phyloP scores from a whole-genome alignment of 1,284 basidiomycete species.

The Naganishia sp. region DNA sequence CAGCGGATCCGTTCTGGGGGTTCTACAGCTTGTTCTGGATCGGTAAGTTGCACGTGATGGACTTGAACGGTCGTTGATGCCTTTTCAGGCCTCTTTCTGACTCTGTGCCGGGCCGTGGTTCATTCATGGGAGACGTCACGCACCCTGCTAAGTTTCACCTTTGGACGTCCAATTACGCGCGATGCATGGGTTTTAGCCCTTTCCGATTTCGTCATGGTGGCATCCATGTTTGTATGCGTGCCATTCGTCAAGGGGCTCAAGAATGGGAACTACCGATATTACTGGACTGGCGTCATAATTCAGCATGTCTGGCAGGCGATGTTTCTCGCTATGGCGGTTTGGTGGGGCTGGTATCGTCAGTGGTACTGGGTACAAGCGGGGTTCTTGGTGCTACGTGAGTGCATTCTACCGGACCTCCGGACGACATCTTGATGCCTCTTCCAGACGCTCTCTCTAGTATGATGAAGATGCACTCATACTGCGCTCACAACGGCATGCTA shows the following conservation, averaged over 20 bases:
- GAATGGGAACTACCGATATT: constrained; percentile 75
- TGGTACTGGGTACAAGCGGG: constrained; percentile 99
- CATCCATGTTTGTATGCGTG: constrained; percentile 71
- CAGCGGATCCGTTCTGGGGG: constrained; percentile 83
- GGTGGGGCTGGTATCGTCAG: constrained; percentile 61
- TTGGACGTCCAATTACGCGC: constrained; percentile 83
- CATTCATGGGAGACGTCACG: constrained; percentile 73
- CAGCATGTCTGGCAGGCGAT: constrained; percentile 76
- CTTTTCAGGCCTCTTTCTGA: constrained; percentile 70
- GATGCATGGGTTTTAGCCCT: constrained; percentile 81
- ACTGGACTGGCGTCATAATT: constrained; percentile 69
- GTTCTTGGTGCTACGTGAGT: constrained; percentile 78
- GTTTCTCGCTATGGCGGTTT: constrained; percentile 68
- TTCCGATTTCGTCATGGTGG: constrained; percentile 78
- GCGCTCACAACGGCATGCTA: constrained; percentile 83
- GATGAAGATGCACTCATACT: constrained; percentile 81
- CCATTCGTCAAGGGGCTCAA: constrained; percentile 77
- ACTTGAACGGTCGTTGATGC: background rate
- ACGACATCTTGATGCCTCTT: background rate
- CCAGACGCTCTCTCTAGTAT: constrained; percentile 50
- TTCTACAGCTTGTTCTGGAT: constrained; percentile 91
- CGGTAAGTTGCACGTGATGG: constrained; percentile 41
- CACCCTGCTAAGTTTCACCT: constrained; percentile 73
- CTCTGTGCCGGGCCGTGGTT: constrained; percentile 74
- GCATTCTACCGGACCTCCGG: background rate